phyloP scores from a whole-genome alignment of 805 yeast genomes.

The Suhomyces vadensis region DNA sequence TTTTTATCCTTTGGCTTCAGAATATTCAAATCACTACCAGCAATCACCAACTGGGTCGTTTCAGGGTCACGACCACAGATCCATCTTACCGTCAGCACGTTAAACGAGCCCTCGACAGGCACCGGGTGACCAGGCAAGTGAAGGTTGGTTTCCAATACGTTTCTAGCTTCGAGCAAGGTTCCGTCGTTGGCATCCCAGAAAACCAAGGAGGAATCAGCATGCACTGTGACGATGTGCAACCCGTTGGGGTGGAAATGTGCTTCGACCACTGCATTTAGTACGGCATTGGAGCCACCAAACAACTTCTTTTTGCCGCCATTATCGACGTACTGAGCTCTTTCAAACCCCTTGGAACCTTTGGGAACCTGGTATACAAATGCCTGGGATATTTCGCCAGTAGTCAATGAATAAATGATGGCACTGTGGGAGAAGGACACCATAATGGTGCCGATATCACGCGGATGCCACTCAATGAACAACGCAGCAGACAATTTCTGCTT shows the following conservation, averaged over 20 bases:
- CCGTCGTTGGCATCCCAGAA: constrained; percentile 93
- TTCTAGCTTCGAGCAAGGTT: constrained; percentile 69
- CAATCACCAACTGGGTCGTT: constrained; percentile 67
- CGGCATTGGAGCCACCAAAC: constrained; percentile 38
- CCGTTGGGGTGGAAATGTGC: constrained; percentile 94
- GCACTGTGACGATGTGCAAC: constrained; percentile 73
- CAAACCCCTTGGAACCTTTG: constrained; percentile 65
- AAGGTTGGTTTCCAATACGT: constrained; percentile 63
- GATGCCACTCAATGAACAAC: constrained; percentile 71
- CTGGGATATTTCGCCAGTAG: constrained; percentile 57
- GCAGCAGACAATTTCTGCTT: constrained; percentile 65
- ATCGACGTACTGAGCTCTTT: constrained; percentile 26
- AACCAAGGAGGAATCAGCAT: constrained; percentile 79
- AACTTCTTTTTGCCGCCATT: constrained; percentile 44
- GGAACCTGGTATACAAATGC: constrained; percentile 62
- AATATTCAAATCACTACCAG: constrained; percentile 55
- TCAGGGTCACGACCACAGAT: constrained; percentile 79
- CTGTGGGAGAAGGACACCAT: constrained; percentile 70
- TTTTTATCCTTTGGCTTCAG: neutral
- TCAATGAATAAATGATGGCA: constrained; percentile 69
- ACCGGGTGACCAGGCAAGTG: constrained; percentile 49
- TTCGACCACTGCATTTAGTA: constrained; percentile 36
- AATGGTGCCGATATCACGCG: constrained; percentile 81
- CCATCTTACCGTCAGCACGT: constrained; percentile 67
- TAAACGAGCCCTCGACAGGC: constrained; percentile 21